These are phyloP conservation scores for Thoreauomyces humboldtii DNA, from an alignment of 192 early-diverging fungal genomes.

Conservation along the genomic window DNA sequence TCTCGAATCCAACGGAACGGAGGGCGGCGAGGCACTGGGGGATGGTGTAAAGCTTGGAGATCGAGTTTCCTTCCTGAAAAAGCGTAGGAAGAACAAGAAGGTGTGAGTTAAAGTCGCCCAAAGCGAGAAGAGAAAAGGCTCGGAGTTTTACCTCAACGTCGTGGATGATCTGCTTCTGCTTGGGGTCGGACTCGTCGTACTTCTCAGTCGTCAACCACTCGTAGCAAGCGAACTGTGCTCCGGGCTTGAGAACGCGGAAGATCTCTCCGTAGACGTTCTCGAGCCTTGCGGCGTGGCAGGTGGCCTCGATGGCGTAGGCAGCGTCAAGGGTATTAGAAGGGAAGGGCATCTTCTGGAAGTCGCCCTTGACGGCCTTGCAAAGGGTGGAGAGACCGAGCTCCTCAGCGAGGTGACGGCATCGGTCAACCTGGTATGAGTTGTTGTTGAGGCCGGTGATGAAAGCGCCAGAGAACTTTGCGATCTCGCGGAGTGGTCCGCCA, in stretches of 20 bases:
- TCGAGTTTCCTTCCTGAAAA: slow-evolving; percentile 76
- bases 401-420: slow-evolving; percentile 70
- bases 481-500: slow-evolving; percentile 94
- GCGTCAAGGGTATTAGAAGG: slow-evolving; percentile 75
- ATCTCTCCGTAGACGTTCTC: slow-evolving; percentile 86
- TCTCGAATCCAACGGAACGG: slow-evolving; percentile 83
- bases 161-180: slow-evolving; percentile 72
- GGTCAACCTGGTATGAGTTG: slow-evolving; percentile 90
- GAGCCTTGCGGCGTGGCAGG: slow-evolving; percentile 78
- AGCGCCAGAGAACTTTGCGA: slow-evolving; percentile 84
- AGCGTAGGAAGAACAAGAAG: background rate
- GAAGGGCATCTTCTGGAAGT: slow-evolving; percentile 90
- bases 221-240: slow-evolving; percentile 86
- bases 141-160: slow-evolving; percentile 73
- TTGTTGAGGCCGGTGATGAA: slow-evolving; percentile 93
- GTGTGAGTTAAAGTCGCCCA: background rate
- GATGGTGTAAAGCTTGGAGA: slow-evolving; percentile 80
- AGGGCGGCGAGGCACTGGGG: slow-evolving; percentile 73
- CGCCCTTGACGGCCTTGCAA: slow-evolving; percentile 58
- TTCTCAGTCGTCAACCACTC: slow-evolving; percentile 94
- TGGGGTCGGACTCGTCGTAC: slow-evolving; percentile 73
- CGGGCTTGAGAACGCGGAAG: slow-evolving; percentile 91
- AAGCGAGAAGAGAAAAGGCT: background rate
- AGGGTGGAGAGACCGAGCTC: slow-evolving; percentile 61
- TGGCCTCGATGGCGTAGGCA: slow-evolving; percentile 95